Base-by-base conservation (phyloP, 2,329 filamentous ascomycete species). In the Monilinia laxa region DNA sequence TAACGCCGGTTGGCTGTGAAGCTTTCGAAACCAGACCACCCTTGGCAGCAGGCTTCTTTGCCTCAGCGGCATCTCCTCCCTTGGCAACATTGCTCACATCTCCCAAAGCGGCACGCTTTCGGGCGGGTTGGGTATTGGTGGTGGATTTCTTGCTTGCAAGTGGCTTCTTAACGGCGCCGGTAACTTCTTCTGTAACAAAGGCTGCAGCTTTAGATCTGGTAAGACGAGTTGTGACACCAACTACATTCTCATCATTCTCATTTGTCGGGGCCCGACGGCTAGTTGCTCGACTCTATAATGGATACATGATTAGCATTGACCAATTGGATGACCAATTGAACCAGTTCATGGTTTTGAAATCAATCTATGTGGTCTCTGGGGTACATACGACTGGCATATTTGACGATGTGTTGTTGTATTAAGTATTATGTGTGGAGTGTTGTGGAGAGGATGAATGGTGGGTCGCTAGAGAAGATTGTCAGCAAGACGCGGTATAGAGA, bases 21-120 rank as follows among this genome's bases (percentile, higher is more conserved):
- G 89, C 86, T 81, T 97, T 97, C 58, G 92, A 92, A 52, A 92
- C 85, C 38, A 93, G 81, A 66, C 88, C 88, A 67, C 80, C 80
- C 80, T 93, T 90, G 75, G 82, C 83, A 57, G 83, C 80, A 56
- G 82, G 80, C 83, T 96, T 97, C 84, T 96, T 96, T 72, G 84
- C 86, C 66, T 91, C 90, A 70, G 83, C 81, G 7, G 79, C 83
- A 57, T 40, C 64, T 64, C 91, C 90, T 58, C 85, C 84, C 79
- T 97, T 98, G 74, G 87, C 87, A 70, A 96, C 90, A 81, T 99
- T 99, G 85, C 93, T 98, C 73, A 97, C 90, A 81, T 99, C 95
- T 67, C 91, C 93, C 49, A 99, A 85, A 59, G 92, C 93, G 74
- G 90, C 86, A 76, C 95, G 92, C 81, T 91, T 95, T 76, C 90